Conservation (phyloP, 73 alveolate species). For the Uronychia binucleata region DNA sequence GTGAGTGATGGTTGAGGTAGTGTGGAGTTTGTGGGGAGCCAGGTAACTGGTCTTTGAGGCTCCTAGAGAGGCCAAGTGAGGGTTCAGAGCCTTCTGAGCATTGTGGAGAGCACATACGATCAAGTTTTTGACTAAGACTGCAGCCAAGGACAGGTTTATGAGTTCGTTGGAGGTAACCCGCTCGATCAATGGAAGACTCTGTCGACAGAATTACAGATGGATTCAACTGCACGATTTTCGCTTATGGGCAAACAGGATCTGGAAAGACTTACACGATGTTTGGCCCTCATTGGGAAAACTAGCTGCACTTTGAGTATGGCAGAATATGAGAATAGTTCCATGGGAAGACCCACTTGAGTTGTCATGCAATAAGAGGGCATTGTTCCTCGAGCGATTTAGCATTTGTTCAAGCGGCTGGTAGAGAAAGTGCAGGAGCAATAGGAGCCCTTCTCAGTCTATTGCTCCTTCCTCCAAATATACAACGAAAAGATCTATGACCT, state of each 20-base stretch:
- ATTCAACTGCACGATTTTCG: conserved; percentile 58
- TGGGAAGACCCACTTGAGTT: background rate
- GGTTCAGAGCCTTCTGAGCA: background rate
- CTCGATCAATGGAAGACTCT: conserved; percentile 12
- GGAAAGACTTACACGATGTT: conserved; percentile 71
- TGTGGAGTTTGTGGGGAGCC: too few relatives aligned
- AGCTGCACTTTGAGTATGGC: too few relatives aligned
- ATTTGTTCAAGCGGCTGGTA: too few relatives aligned
- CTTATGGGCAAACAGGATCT: conserved; percentile 72
- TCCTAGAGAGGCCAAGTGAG: too few relatives aligned
- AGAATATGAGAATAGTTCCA: too few relatives aligned
- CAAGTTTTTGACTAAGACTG: background rate
- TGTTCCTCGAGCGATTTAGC: too few relatives aligned
- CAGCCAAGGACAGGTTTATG: background rate
- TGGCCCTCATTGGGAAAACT: conserved; percentile 40
- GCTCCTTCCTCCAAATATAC: conserved; percentile 22
- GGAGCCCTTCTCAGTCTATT: background rate
- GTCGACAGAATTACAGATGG: conserved; percentile 13
- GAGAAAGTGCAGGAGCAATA: background rate
- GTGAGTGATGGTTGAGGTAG: too few relatives aligned
- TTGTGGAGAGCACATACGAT: background rate
- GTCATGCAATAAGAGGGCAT: conserved; percentile 1
- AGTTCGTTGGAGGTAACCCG: conserved; percentile 20
- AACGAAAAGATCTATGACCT: conserved; percentile 23
- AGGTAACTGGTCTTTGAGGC: too few relatives aligned